A percentile compares a stretch with the other conserved stretches of the same genome.
phyloP scores from a whole-genome alignment of 371 early-diverging fungal genomes.

The Dichotomocladium elegans region DNA sequence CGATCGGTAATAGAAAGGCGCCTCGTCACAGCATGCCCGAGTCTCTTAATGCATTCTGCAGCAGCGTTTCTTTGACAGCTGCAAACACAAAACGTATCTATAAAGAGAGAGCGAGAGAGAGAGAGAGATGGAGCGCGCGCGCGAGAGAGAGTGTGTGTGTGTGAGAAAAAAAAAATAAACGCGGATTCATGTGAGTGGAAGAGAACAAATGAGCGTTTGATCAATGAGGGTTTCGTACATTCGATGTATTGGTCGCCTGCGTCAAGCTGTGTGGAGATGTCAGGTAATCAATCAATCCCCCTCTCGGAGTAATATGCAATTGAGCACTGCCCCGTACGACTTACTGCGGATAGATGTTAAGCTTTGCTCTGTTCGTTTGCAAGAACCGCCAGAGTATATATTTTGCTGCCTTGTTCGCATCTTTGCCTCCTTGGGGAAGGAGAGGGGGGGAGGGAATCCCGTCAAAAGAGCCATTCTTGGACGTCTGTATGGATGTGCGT shows the following conservation, averaged over 20 bases:
- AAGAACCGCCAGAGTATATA: conserved; percentile 72
- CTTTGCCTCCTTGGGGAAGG: conserved; percentile 61
- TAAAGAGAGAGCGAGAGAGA: background rate
- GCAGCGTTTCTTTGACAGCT: conserved; percentile 70
- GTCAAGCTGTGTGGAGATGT: conserved; percentile 44
- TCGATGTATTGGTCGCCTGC: conserved; percentile 71
- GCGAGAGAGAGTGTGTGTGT: too few species aligned
- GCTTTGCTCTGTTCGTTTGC: conserved; percentile 62
- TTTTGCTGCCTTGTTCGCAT: conserved; percentile 69
- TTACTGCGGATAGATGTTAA: conserved; percentile 74
- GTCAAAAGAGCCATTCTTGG: background rate
- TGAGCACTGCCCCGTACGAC: conserved; percentile 7
- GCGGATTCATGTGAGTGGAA: background rate
- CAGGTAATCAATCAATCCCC: too few species aligned
- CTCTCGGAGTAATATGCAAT: background rate
- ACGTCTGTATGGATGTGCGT: background rate
- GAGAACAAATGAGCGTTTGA: background rate
- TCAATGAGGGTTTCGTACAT: conserved; percentile 33
- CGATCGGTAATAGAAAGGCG: too few species aligned
- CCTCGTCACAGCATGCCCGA: conserved; percentile 55
- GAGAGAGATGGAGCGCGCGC: too few species aligned
- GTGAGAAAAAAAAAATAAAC: background rate
- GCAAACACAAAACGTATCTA: conserved; percentile 66
- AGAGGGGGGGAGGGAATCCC: too few species aligned
- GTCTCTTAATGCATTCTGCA: conserved; percentile 64